Conservation (phyloP, 2,329 filamentous ascomycete genomes). For the Colletotrichum melonis region DNA sequence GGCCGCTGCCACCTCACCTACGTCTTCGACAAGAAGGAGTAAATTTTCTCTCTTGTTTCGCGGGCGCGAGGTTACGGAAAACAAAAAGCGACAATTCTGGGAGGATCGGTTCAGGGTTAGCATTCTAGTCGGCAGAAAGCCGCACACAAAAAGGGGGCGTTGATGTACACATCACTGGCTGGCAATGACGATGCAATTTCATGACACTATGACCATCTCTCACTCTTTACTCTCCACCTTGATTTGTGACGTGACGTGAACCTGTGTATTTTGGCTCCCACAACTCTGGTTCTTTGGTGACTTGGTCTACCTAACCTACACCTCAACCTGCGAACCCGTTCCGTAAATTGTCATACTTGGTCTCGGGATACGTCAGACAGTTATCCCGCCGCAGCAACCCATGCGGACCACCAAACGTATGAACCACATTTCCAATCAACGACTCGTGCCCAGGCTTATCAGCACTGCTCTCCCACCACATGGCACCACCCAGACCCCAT, state of each 20-base stretch:
- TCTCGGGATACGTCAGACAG: constrained; percentile 71
- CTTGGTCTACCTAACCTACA: background rate
- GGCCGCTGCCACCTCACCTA: constrained; percentile 79
- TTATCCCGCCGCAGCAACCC: constrained; percentile 66
- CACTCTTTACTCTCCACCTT: background rate
- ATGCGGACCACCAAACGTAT: constrained; percentile 64
- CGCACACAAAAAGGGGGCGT: constrained; percentile 50
- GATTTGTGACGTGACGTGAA: background rate
- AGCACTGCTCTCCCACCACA: constrained; percentile 96
- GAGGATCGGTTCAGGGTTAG: constrained; percentile 34
- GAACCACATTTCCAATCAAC: constrained; percentile 74
- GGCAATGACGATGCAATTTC: constrained; percentile 38
- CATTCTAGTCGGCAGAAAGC: constrained; percentile 41
- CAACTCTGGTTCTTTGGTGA: too few relatives aligned
- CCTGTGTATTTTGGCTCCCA: too few relatives aligned
- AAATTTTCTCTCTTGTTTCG: constrained; percentile 26
- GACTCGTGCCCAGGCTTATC: constrained; percentile 76
- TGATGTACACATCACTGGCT: constrained; percentile 50
- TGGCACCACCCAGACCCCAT: constrained; percentile 81
- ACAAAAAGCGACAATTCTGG: constrained; percentile 26
- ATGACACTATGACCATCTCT: constrained; percentile 30
- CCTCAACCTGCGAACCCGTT: constrained; percentile 59
- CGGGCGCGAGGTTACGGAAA: constrained; percentile 22
- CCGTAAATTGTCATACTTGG: constrained; percentile 78
- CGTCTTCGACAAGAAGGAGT: constrained; percentile 76